These are phyloP conservation scores for Candida freyschussii DNA, from an alignment of 1,139 yeast species.

Conservation along the genomic window DNA sequence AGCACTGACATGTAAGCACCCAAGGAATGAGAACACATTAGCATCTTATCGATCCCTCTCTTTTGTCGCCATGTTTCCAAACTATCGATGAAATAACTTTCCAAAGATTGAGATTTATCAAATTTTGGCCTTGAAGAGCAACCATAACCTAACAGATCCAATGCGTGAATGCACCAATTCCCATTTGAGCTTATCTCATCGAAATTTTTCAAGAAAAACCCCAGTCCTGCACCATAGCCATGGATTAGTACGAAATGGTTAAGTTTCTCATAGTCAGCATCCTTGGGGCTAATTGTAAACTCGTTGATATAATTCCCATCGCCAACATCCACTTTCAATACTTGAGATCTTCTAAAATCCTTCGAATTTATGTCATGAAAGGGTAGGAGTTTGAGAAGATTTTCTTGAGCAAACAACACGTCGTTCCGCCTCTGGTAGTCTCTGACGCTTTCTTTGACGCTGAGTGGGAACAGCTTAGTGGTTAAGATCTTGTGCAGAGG, in stretches of 20 bases:
- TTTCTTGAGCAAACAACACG: slow-evolving; percentile 47
- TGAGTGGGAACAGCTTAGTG: slow-evolving; percentile 53
- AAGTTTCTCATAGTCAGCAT: slow-evolving; percentile 28
- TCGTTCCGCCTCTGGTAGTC: slow-evolving; percentile 44
- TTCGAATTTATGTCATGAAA: slow-evolving; percentile 14
- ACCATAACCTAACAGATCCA: slow-evolving; percentile 74
- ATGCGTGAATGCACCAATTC: slow-evolving; percentile 64
- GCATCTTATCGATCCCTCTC: slow-evolving; percentile 50
- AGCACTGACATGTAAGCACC: slow-evolving; percentile 84
- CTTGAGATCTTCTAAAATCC: slow-evolving; percentile 27
- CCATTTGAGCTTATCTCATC: slow-evolving; percentile 37
- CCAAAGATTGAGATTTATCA: slow-evolving; percentile 39
- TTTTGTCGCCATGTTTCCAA: slow-evolving; percentile 70
- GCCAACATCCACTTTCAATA: slow-evolving; percentile 37
- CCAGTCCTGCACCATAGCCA: slow-evolving; percentile 78
- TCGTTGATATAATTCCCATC: slow-evolving; percentile 54
- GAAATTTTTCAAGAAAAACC: slow-evolving; percentile 62
- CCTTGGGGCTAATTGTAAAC: slow-evolving; percentile 50
- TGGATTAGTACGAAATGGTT: slow-evolving; percentile 65
- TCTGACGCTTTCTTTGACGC: slow-evolving; percentile 43
- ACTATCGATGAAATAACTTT: slow-evolving; percentile 71
- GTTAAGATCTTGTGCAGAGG: slow-evolving; percentile 47
- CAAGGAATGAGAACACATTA: slow-evolving; percentile 83
- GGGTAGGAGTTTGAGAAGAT: slow-evolving; percentile 37
- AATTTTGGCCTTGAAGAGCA: slow-evolving; percentile 64